Evolutionary conservation across 768 basidiomycete genomes (phyloP).

Genomic region (Lactarius akahatsu): DNA sequence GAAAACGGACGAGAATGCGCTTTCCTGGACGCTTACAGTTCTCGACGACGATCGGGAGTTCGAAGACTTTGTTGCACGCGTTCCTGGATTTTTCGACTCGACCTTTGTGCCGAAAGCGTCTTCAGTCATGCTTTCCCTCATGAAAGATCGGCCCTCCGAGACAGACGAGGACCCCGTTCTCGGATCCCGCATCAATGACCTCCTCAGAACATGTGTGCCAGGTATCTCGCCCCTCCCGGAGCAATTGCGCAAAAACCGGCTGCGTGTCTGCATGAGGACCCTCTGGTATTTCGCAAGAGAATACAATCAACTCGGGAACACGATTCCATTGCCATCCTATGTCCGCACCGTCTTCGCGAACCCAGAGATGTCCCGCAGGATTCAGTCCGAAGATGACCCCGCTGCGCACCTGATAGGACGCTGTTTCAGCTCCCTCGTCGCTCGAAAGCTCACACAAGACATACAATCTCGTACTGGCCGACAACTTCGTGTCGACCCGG

Average conservation of each 20-base stretch:
- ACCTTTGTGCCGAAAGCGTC: neutral
- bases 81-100: slow-evolving; percentile 11
- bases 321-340: neutral
- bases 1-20: neutral
- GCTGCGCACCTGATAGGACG: neutral
- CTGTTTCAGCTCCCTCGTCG: slow-evolving; percentile 4
- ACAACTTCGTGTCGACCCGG: too few species aligned
- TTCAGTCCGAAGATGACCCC: neutral
- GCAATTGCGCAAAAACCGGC: neutral
- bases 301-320: neutral
- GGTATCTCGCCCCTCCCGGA: slow-evolving; percentile 3
- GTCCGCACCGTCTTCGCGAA: neutral
- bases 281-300: too few species aligned
- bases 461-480: neutral
- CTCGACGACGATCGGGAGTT: slow-evolving; percentile 11
- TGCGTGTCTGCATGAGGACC: slow-evolving; percentile 3
- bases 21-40: slow-evolving; percentile 13
- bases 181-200: slow-evolving; percentile 9
- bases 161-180: slow-evolving; percentile 1
- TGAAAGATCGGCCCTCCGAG: neutral
- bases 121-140: slow-evolving; percentile 3
- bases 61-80: slow-evolving; percentile 12
- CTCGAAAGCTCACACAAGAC: neutral
- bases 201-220: slow-evolving; percentile 7
- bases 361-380: neutral